phyloP scores from a whole-genome alignment of 2,329 filamentous ascomycete genomes.

The Claviceps arundinis region DNA sequence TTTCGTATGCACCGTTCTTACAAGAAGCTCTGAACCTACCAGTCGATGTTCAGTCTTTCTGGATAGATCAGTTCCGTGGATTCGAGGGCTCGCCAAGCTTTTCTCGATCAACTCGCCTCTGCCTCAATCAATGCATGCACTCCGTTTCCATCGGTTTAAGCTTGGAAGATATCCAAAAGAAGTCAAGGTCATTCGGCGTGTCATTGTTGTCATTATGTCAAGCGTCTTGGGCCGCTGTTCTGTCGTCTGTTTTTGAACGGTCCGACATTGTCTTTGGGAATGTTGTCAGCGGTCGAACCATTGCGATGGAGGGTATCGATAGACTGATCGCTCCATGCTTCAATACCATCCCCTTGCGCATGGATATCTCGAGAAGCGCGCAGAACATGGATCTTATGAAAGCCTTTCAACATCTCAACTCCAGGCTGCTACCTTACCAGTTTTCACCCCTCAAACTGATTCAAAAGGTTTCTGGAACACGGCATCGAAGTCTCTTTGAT shows the following conservation, averaged over 20 bases:
- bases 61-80: conserved; percentile 41
- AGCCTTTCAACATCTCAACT: conserved; percentile 47
- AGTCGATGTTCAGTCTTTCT: conserved; percentile 46
- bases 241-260: conserved; percentile 41
- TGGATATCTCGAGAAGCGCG: conserved; percentile 32
- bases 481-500: conserved; percentile 54
- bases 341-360: conserved; percentile 68
- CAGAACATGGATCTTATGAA: conserved; percentile 46
- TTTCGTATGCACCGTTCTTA: conserved; percentile 53
- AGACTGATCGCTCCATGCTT: conserved; percentile 79
- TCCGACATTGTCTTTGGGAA: conserved; percentile 77
- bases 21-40: conserved; percentile 38
- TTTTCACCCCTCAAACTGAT: conserved; percentile 62
- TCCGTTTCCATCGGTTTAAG: conserved; percentile 20
- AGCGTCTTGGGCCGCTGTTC: conserved; percentile 54
- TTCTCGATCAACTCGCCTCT: conserved; percentile 8
- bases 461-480: conserved; percentile 35
- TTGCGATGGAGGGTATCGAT: conserved; percentile 52
- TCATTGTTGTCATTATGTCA: conserved; percentile 58
- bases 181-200: conserved; percentile 38
- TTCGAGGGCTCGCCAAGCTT: conserved; percentile 27
- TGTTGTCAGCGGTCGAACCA: conserved; percentile 64
- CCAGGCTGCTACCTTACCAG: conserved; percentile 52
- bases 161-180: conserved; percentile 32
- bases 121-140: conserved; percentile 17